Base-by-base conservation (phyloP, 257 asterid genomes). In the Striga asiatica region DNA sequence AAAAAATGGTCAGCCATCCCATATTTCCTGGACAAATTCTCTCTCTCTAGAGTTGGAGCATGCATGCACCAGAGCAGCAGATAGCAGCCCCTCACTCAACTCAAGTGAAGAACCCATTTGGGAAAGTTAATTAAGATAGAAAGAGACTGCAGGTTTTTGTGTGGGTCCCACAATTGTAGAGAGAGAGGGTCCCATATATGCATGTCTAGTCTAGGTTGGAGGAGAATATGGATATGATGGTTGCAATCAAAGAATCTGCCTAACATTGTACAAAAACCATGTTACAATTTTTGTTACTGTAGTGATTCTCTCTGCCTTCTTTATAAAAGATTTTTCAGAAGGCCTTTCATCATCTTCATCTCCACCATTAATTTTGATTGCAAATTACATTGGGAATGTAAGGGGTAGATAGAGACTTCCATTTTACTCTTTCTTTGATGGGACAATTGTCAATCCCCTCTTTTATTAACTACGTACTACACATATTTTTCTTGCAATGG, bases 271-370 rank as follows among this genome's bases (percentile, higher is more conserved):
- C 61, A 38, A 68, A n/a, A 38, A 61, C 48, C 64, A 66, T 28
- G 54, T 65, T 66, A n/a, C n/a, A 64, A 58, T 42, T 52, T 53
- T 66, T 54, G 70, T 46, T 45, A 73, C 79, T 69, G 76, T 69
- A 57, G 79, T 53, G 79, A 74, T 69, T 74, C 62, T 73, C 52
- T 73, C 65, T 68, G 60, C 50, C 60, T 43, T 28, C n/a, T n/a
- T n/a, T n/a, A n/a, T n/a, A n/a, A n/a, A 5, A 50, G 69, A 73
- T 61, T 60, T 64, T 68, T 50, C 61, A 43, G 37, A 12, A 19
- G 56, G 60, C 31, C 25, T 58, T n/a, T 51, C 22, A 39, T 62
- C 55, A 46, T 29, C 55, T 27, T 66, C 39, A 65, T 42, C 71
- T 56, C 41, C 12, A 57, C 59, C 48, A 51, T 56, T 31, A 56